Evolutionary conservation across 2,329 filamentous ascomycete genomes (phyloP).

Genomic region (Fusarium siculi): DNA sequence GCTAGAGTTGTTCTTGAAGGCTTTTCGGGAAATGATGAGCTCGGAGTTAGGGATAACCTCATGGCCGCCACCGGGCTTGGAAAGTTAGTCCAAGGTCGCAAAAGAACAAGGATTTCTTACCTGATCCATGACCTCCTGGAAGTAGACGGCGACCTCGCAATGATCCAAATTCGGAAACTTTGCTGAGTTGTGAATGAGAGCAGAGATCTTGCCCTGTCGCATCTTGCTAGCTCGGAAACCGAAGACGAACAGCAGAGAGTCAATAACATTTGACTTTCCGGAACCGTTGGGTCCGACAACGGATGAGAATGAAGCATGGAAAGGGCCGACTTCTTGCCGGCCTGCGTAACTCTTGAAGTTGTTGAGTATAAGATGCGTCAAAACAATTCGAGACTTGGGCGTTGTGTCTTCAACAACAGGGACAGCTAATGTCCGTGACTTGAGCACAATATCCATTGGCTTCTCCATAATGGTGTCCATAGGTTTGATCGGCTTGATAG

Average conservation of each 20-base stretch:
- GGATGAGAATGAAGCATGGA: conserved; percentile 96
- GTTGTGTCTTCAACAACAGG: conserved; percentile 77
- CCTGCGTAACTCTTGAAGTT: conserved; percentile 99
- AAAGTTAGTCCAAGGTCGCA: conserved; percentile 42
- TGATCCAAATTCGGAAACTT: conserved; percentile 84
- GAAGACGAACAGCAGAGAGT: conserved; percentile 98
- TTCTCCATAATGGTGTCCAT: conserved; percentile 83
- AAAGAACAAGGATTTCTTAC: conserved; percentile 49
- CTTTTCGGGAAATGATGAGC: conserved; percentile 87
- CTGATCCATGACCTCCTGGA: conserved; percentile 92
- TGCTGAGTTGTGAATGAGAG: conserved; percentile 96
- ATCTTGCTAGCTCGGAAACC: conserved; percentile 99
- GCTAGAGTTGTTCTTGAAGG: conserved; percentile 98
- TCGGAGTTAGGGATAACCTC: conserved; percentile 85
- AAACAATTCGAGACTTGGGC: conserved; percentile 88
- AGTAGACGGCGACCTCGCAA: conserved; percentile 97
- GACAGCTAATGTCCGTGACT: conserved; percentile 78
- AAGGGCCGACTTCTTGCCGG: conserved; percentile 92
- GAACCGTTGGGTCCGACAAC: conserved; percentile 98
- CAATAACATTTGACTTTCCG: conserved; percentile 98
- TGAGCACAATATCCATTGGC: conserved; percentile 93
- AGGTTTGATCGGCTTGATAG: conserved; percentile 77
- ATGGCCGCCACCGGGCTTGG: conserved; percentile 74
- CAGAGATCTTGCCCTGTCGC: conserved; percentile 98
- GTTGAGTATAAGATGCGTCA: conserved; percentile 88